A percentile compares a stretch with the other conserved stretches of the same genome.
Evolutionary conservation across 768 basidiomycete species (phyloP).

Genomic region (Mycena albidolilacea): DNA sequence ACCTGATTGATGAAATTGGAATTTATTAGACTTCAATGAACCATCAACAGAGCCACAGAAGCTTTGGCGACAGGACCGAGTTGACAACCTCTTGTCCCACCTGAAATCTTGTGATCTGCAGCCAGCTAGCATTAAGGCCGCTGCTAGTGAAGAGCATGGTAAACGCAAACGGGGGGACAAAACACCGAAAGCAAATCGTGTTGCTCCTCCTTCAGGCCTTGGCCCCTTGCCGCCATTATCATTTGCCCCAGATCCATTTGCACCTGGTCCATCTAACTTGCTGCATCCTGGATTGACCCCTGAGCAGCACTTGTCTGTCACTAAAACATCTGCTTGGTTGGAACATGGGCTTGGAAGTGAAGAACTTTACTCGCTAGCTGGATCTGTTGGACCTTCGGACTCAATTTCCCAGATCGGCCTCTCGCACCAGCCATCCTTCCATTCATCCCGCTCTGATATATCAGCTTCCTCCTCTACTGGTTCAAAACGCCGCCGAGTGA

Average conservation of each 20-base stretch:
- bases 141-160: not conserved
- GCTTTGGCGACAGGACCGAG: not conserved
- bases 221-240: not conserved
- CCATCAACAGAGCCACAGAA: not conserved
- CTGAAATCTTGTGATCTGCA: not conserved
- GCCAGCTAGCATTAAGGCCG: not conserved
- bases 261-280: not conserved
- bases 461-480: not conserved
- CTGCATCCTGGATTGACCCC: not conserved
- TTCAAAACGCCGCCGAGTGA: not conserved
- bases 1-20: too few relatives aligned
- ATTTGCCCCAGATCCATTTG: not conserved
- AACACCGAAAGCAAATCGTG: conserved; percentile 5
- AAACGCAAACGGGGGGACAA: not conserved
- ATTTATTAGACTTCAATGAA: conserved; percentile 6
- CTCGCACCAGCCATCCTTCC: not conserved
- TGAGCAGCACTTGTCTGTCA: not conserved
- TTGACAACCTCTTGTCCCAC: not conserved
- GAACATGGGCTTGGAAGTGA: too few relatives aligned
- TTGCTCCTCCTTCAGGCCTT: conserved; percentile 2
- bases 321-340: not conserved
- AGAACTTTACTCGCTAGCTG: not conserved
- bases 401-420: conserved; percentile 9
- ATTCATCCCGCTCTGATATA: not conserved
- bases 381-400: conserved; percentile 5